Evolutionary conservation across 2,329 filamentous ascomycete species (phyloP), one percentile per base, ranked within the genome.

Genomic region (Cladosporium halotolerans): DNA sequence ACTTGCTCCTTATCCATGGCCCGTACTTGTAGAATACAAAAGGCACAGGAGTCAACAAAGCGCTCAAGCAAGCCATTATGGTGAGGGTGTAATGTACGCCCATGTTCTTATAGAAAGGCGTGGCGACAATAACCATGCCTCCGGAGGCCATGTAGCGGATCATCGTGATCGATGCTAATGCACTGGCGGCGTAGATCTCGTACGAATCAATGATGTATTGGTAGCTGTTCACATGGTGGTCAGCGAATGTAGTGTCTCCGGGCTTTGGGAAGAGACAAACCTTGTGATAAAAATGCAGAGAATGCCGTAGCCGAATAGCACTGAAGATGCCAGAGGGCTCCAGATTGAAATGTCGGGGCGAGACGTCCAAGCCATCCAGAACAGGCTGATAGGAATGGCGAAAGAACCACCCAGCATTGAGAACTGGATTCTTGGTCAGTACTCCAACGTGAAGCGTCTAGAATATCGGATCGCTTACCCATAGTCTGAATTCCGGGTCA

Each of bases 291-390:
- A 74, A 54, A 76, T 71, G 3, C 69, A 69, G 45, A 71, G 72
- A 55, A 77, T 67, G 2, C 71, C 72, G 36, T 71, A 75, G 1
- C 75, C 75, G 34, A 78, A 76, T 0, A 75, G n/a, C 2, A 75
- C 70, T n/a, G 72, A 76, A 1, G 78, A 77, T 1, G 66, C 63
- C 3, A 82, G 69, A 0, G 76, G 74, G 13, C 72, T 75, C 77
- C 78, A 81, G 58, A 76, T 73, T 9, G 72, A 75, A 28, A 80
- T 44, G 23, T 31, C 11, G 13, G 42, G 42, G 23, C 11, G 32
- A 14, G 31, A 19, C 10, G 42, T 44, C 79, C 79, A 82, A 0
- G 73, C 79, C 66, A 83, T 77, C 79, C 79, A 82, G 62, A 83
- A 80, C 2, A 82, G 68, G 1, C 69, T 70, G 32, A 78, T 66